These are phyloP conservation scores for Pythium brassicae DNA, from an alignment of 352 stramenopile genomes.

Conservation along the genomic window DNA sequence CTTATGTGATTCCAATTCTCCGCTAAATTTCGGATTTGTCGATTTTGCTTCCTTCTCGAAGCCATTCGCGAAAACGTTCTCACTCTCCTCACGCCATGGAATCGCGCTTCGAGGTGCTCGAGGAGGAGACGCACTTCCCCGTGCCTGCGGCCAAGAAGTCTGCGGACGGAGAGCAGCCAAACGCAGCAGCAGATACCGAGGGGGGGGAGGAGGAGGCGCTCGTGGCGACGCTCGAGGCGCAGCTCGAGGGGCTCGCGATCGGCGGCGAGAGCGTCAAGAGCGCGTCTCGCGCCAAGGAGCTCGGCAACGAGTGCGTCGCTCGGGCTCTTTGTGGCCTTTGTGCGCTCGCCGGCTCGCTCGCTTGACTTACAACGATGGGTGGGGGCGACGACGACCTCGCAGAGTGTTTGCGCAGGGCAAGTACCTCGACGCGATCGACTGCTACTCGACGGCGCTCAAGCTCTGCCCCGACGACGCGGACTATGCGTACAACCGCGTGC, in stretches of 20 bases:
- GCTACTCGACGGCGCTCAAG: conserved; percentile 81
- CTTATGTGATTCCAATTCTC: too few relatives aligned
- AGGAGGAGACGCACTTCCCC: conserved; percentile 82
- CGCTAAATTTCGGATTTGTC: too few relatives aligned
- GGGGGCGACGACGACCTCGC: too few relatives aligned
- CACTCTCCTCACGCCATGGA: conserved; percentile 4
- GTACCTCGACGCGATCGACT: conserved; percentile 78
- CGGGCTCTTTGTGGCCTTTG: not conserved
- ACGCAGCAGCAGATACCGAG: conserved; percentile 5
- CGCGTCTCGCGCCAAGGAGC: conserved; percentile 70
- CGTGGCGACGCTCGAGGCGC: conserved; percentile 62
- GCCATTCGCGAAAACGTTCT: too few relatives aligned
- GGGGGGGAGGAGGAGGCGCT: conserved; percentile 60
- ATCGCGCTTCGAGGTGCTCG: conserved; percentile 80
- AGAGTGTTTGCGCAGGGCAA: conserved; percentile 69
- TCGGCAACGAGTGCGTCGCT: conserved; percentile 70
- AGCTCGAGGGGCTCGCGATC: conserved; percentile 56
- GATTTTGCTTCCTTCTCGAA: too few relatives aligned
- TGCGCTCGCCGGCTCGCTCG: not conserved
- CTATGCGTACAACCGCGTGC: conserved; percentile 75
- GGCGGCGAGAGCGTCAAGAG: conserved; percentile 53
- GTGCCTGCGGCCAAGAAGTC: conserved; percentile 10
- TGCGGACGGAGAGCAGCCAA: conserved; percentile 13
- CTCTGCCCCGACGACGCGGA: conserved; percentile 70
- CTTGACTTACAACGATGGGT: too few relatives aligned